Conservation (phyloP, 108 stramenopile genomes). For the Cyclotella atomus region DNA sequence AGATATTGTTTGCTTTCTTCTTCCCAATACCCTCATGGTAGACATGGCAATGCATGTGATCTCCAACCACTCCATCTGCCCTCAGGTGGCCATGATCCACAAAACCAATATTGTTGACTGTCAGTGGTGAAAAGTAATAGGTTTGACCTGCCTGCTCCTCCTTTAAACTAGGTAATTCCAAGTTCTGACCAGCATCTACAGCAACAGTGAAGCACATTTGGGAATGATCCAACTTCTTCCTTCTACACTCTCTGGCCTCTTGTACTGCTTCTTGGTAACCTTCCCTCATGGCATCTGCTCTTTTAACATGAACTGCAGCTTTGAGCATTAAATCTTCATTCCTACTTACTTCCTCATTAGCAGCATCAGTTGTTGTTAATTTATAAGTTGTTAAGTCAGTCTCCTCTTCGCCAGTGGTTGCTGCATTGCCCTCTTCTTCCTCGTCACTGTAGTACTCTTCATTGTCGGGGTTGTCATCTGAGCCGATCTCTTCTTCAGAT, state of each 20-base stretch:
- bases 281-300: neutral
- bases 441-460: neutral
- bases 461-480: neutral
- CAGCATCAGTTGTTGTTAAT: neutral
- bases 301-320: neutral
- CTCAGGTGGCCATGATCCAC: neutral
- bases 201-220: neutral
- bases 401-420: neutral
- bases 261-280: neutral
- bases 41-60: conserved; percentile 6
- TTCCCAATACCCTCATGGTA: conserved; percentile 22
- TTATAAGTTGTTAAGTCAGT: neutral
- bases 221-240: neutral
- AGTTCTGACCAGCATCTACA: neutral
- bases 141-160: neutral
- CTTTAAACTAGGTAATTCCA: neutral
- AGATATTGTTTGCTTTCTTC: conserved; percentile 27
- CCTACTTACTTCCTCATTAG: neutral
- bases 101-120: neutral
- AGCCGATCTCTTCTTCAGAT: neutral
- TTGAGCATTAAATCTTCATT: neutral
- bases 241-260: neutral
- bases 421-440: neutral
- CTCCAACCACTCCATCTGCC: neutral
- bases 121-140: conserved; percentile 14